Evolutionary conservation across 129 eudicot species (phyloP).

Genomic region (Chrysanthemum seticuspe): DNA sequence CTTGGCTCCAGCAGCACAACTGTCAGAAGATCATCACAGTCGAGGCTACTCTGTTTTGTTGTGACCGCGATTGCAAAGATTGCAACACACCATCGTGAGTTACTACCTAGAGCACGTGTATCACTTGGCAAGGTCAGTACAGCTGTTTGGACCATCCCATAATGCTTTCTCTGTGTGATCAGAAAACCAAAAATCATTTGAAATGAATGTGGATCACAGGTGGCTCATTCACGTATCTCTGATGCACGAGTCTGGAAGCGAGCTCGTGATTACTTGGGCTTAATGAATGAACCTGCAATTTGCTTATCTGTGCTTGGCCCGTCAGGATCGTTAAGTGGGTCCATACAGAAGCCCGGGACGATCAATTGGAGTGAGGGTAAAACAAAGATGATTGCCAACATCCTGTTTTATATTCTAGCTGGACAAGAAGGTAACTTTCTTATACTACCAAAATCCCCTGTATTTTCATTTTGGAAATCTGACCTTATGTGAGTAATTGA

Average conservation of each 20-base stretch:
- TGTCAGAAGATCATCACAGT: conserved; percentile 76
- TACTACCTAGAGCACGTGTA: conserved; percentile 92
- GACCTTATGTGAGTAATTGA: not conserved
- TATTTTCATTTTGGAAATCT: not conserved
- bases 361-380: conserved; percentile 82
- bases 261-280: conserved; percentile 87
- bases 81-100: conserved; percentile 85
- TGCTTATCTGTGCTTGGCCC: conserved; percentile 87
- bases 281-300: conserved; percentile 94
- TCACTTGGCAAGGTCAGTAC: conserved; percentile 79
- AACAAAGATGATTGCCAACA: conserved; percentile 69
- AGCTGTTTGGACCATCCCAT: not conserved
- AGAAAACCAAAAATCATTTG: not conserved
- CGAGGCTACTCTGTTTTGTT: conserved; percentile 93
- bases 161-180: not conserved
- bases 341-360: conserved; percentile 63
- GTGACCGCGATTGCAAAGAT: conserved; percentile 97
- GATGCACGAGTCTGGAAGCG: conserved; percentile 89
- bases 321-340: conserved; percentile 55
- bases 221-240: conserved; percentile 90
- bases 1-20: conserved; percentile 58
- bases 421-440: conserved; percentile 64
- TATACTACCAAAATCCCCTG: too few species aligned
- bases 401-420: conserved; percentile 80
- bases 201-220: conserved; percentile 43